Conservation (phyloP, 495 filamentous ascomycete genomes). For the Cladorrhinum samala region DNA sequence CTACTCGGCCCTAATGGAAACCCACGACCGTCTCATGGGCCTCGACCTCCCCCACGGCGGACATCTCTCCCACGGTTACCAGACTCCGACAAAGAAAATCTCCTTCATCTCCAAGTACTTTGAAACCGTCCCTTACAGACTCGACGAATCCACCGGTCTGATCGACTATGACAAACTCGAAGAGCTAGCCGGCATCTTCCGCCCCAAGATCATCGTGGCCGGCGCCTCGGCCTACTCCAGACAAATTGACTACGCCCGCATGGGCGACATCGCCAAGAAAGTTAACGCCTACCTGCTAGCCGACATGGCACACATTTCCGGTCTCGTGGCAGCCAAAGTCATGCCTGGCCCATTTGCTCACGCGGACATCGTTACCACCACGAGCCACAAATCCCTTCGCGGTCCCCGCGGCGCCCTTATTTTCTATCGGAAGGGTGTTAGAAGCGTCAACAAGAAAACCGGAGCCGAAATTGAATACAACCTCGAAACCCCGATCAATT, state of each 20-base stretch:
- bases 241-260: slow-evolving; percentile 82
- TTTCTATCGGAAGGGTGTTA: slow-evolving; percentile 90
- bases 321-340: slow-evolving; percentile 84
- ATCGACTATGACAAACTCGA: slow-evolving; percentile 93
- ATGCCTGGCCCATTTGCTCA: slow-evolving; percentile 82
- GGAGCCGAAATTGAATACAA: slow-evolving; percentile 81
- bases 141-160: slow-evolving; percentile 82
- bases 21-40: slow-evolving; percentile 94
- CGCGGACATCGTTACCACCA: slow-evolving; percentile 96
- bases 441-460: slow-evolving; percentile 76
- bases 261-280: slow-evolving; percentile 82
- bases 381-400: slow-evolving; percentile 92
- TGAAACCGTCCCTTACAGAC: slow-evolving; percentile 89
- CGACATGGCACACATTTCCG: slow-evolving; percentile 98
- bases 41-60: slow-evolving; percentile 94
- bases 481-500: slow-evolving; percentile 89
- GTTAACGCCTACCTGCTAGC: slow-evolving; percentile 87
- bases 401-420: slow-evolving; percentile 96
- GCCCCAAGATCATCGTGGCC: slow-evolving; percentile 92
- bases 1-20: slow-evolving; percentile 85
- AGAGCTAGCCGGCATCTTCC: slow-evolving; percentile 76
- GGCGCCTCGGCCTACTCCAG: slow-evolving; percentile 94
- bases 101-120: slow-evolving; percentile 98
- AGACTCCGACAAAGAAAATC: slow-evolving; percentile 97
- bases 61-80: slow-evolving; percentile 95